Evolutionary conservation across 1,284 basidiomycete species (phyloP).

Genomic region (Inonotus obliquus): DNA sequence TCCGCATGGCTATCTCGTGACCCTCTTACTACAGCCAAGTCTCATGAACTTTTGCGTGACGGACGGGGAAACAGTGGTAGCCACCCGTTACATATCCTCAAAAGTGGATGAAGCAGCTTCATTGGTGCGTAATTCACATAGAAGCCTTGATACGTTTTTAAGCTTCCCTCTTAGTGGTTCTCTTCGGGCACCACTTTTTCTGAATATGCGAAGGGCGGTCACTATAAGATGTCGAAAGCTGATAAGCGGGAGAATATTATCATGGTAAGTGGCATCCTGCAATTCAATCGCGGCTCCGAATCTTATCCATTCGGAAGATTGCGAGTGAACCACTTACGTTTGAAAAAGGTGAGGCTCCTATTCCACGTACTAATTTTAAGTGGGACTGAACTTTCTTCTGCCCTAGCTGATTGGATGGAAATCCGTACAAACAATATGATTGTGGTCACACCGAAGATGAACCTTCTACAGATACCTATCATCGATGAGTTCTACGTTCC

Average conservation of each 20-base stretch:
- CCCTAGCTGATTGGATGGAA: slow-evolving; percentile 91
- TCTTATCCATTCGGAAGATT: slow-evolving; percentile 41
- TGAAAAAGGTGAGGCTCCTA: slow-evolving; percentile 65
- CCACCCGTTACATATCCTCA: slow-evolving; percentile 92
- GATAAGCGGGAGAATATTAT: slow-evolving; percentile 96
- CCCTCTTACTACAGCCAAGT: slow-evolving; percentile 56
- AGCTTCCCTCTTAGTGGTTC: slow-evolving; percentile 66
- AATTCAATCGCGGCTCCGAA: not conserved
- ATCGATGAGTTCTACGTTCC: slow-evolving; percentile 86
- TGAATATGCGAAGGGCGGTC: slow-evolving; percentile 82
- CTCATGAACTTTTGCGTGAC: slow-evolving; percentile 96
- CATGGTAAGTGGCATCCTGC: slow-evolving; percentile 48
- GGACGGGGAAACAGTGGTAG: slow-evolving; percentile 90
- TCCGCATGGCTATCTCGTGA: not conserved
- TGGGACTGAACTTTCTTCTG: slow-evolving; percentile 3
- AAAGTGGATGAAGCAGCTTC: slow-evolving; percentile 91
- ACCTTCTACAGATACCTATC: slow-evolving; percentile 91
- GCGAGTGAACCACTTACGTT: slow-evolving; percentile 92
- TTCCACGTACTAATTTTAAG: not conserved
- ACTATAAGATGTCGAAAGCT: slow-evolving; percentile 93
- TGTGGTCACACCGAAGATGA: slow-evolving; percentile 90
- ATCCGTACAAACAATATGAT: slow-evolving; percentile 94
- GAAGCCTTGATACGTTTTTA: not conserved
- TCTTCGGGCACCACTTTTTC: slow-evolving; percentile 93
- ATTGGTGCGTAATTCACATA: slow-evolving; percentile 13